These are phyloP conservation scores for Tolypocladium tundrense DNA, from an alignment of 2,329 filamentous ascomycete species.

Conservation along the genomic window DNA sequence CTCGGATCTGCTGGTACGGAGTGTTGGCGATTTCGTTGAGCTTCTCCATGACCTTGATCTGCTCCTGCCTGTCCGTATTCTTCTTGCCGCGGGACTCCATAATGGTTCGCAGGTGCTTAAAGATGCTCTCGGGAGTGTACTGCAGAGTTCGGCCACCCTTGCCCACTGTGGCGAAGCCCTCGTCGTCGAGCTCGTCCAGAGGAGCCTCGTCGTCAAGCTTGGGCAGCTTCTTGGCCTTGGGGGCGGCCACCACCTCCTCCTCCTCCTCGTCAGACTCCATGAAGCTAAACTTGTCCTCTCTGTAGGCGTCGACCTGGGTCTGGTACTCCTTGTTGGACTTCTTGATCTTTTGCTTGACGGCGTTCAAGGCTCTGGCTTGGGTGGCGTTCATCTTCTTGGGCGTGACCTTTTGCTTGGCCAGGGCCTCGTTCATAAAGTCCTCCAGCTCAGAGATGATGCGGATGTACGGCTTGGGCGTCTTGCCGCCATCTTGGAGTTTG, in stretches of 20 bases:
- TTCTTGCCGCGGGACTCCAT: constrained; percentile 96
- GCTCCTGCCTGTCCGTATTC: constrained; percentile 90
- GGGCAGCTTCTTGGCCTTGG: constrained; percentile 30
- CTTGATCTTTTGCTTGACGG: constrained; percentile 96
- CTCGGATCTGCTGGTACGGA: constrained; percentile 88
- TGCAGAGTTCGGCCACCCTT: constrained; percentile 80
- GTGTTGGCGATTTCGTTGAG: constrained; percentile 78
- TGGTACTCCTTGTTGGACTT: constrained; percentile 97
- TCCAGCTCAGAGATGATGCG: constrained; percentile 89
- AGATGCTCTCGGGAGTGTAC: constrained; percentile 94
- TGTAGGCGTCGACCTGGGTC: constrained; percentile 76
- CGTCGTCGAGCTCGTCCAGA: constrained; percentile 56
- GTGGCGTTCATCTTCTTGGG: constrained; percentile 98
- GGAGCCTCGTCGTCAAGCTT: constrained; percentile 35
- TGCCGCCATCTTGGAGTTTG: constrained; percentile 68
- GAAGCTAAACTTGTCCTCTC: constrained; percentile 73
- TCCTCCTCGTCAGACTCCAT: constrained; percentile 79
- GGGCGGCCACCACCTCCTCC: constrained; percentile 41
- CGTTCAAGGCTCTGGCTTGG: constrained; percentile 87
- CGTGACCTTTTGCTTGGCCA: constrained; percentile 91
- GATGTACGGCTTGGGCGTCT: constrained; percentile 83
- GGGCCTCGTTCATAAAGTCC: constrained; percentile 85
- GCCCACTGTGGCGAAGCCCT: constrained; percentile 82
- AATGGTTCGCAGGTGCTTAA: constrained; percentile 90
- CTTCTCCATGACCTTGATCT: constrained; percentile 97